A percentile compares a stretch with the other conserved stretches of the same genome.
phyloP scores from a whole-genome alignment of 495 filamentous ascomycete species.

The Podospora fimiseda region DNA sequence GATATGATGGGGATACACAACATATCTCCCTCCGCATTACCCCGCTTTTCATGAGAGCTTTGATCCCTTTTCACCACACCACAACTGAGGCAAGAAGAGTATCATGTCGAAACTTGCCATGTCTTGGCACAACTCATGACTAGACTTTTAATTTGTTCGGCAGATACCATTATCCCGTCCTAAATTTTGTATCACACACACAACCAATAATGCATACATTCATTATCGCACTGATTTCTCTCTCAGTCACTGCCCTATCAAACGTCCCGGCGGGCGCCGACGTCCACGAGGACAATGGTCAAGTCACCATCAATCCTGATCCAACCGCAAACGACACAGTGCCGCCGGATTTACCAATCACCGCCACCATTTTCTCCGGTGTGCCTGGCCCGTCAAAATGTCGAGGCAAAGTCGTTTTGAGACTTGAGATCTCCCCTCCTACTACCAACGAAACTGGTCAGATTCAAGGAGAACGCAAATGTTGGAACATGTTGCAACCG shows the following conservation, averaged over 20 bases:
- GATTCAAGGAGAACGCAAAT: conserved; percentile 8
- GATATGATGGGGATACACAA: too few species aligned
- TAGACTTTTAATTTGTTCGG: too few species aligned
- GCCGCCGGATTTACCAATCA: conserved; percentile 23
- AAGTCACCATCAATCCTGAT: conserved; percentile 30
- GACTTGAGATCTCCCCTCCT: conserved; percentile 23
- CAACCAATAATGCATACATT: too few species aligned
- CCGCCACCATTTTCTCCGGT: conserved; percentile 30
- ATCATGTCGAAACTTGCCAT: too few species aligned
- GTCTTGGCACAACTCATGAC: too few species aligned
- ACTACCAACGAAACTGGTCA: conserved; percentile 8
- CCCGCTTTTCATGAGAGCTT: too few species aligned
- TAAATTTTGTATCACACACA: not conserved
- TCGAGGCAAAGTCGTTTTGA: conserved; percentile 26
- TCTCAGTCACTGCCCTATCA: conserved; percentile 3
- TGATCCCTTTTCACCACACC: too few species aligned
- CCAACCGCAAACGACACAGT: conserved; percentile 18
- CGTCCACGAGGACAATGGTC: conserved; percentile 25
- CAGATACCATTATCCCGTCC: too few species aligned
- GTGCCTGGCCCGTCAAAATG: conserved; percentile 33
- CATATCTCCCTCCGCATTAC: too few species aligned
- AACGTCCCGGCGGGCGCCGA: conserved; percentile 17
- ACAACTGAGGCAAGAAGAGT: too few species aligned
- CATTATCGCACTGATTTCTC: not conserved
- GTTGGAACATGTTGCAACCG: conserved; percentile 28